Evolutionary conservation across 495 filamentous ascomycete genomes (phyloP).

Genomic region (Delitschia confertaspora): DNA sequence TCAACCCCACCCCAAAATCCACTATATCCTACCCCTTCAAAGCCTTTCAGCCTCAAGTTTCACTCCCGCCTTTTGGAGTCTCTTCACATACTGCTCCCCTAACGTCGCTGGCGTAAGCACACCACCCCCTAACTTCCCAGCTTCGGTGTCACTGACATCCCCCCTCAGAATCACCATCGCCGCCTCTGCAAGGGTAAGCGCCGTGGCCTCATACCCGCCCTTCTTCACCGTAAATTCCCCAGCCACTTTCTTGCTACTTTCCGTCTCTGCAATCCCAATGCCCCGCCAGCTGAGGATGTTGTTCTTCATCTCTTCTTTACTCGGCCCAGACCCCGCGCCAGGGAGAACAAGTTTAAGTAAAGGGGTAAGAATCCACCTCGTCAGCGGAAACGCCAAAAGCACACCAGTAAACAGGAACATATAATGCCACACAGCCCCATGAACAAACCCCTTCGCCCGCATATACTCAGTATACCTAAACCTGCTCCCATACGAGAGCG

Average conservation of each 20-base stretch:
- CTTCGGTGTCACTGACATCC: conserved; percentile 38
- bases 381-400: conserved; percentile 45
- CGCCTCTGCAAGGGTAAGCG: conserved; percentile 55
- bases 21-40: too few relatives aligned
- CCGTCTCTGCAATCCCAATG: conserved; percentile 47
- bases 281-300: conserved; percentile 54
- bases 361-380: conserved; percentile 38
- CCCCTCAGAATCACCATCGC: conserved; percentile 62
- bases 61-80: conserved; percentile 55
- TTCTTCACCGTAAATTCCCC: conserved; percentile 53
- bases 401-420: conserved; percentile 41
- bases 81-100: conserved; percentile 66
- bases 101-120: conserved; percentile 77
- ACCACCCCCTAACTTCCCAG: conserved; percentile 54
- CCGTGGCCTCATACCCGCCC: conserved; percentile 62
- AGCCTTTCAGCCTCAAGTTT: conserved; percentile 54
- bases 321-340: conserved; percentile 59
- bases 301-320: conserved; percentile 38
- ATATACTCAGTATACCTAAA: conserved; percentile 67
- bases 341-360: conserved; percentile 46
- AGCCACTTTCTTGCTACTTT: conserved; percentile 38
- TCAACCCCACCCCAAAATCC: too few relatives aligned
- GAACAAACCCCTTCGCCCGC: conserved; percentile 50
- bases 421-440: conserved; percentile 50
- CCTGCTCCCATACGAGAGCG: conserved; percentile 54